phyloP scores from a whole-genome alignment of 345 rosid species.

The Brassica cretica region DNA sequence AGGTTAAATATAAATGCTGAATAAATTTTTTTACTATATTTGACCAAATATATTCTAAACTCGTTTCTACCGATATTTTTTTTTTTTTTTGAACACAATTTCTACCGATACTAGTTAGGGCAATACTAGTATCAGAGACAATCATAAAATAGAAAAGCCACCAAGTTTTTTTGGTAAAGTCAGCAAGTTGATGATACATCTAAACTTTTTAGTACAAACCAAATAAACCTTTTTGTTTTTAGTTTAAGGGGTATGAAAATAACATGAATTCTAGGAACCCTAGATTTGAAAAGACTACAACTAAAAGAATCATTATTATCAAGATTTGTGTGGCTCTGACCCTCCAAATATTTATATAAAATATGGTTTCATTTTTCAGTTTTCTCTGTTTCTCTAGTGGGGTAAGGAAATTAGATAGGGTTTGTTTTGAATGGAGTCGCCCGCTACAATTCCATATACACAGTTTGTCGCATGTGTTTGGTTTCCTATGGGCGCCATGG shows the following conservation, averaged over 20 bases:
- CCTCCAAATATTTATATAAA: conserved; percentile 9
- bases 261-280: conserved; percentile 37
- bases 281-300: conserved; percentile 36
- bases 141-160: neutral
- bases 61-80: neutral
- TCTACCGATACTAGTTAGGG: neutral
- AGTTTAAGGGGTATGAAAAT: conserved; percentile 11
- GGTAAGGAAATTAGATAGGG: conserved; percentile 39
- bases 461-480: conserved; percentile 40
- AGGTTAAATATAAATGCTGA: neutral
- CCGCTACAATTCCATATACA: conserved; percentile 37
- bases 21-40: neutral
- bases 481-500: conserved; percentile 37
- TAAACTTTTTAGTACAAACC: neutral
- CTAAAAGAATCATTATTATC: conserved; percentile 34
- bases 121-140: neutral
- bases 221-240: neutral
- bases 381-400: conserved; percentile 30
- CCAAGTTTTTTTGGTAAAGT: neutral
- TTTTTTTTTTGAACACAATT: no score
- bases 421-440: conserved; percentile 37
- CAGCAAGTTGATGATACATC: neutral
- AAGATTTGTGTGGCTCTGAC: conserved; percentile 37
- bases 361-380: neutral
- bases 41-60: neutral